Conservation (phyloP, 352 stramenopile species). For the Plasmopara muralis region DNA sequence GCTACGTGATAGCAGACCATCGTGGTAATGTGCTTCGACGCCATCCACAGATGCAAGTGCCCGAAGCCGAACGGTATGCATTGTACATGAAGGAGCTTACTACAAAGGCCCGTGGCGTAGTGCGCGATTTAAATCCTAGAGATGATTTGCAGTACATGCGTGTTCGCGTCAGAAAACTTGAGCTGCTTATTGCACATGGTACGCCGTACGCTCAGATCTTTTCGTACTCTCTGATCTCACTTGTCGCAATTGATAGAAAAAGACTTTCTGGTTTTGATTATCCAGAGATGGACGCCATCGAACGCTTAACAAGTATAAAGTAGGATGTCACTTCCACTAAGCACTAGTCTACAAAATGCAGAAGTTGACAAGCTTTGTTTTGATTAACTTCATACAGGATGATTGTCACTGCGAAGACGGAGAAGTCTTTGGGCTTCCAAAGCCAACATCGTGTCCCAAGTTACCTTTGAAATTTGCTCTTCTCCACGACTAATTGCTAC, state of each 20-base stretch:
- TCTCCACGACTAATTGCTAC: slow-evolving; percentile 58
- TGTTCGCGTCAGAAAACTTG: slow-evolving; percentile 89
- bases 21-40: slow-evolving; percentile 86
- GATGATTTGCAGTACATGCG: slow-evolving; percentile 93
- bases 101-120: slow-evolving; percentile 86
- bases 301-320: slow-evolving; percentile 16
- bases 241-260: slow-evolving; percentile 42
- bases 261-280: slow-evolving; percentile 92
- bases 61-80: slow-evolving; percentile 89
- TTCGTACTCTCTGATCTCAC: not conserved
- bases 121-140: slow-evolving; percentile 92
- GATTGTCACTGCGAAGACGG: not conserved
- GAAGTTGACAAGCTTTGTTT: too few species aligned
- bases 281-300: slow-evolving; percentile 87
- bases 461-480: slow-evolving; percentile 33
- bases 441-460: slow-evolving; percentile 56
- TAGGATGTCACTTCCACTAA: too few species aligned
- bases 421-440: slow-evolving; percentile 40
- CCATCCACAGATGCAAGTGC: slow-evolving; percentile 85
- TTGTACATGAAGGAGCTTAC: slow-evolving; percentile 88
- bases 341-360: too few species aligned
- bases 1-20: slow-evolving; percentile 92
- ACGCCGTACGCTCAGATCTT: slow-evolving; percentile 5
- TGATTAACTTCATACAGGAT: not conserved
- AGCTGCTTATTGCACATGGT: slow-evolving; percentile 91